A percentile compares a stretch with the other conserved stretches of the same genome.
These are phyloP conservation scores for Globisporangium rhizosaccharum DNA, from an alignment of 352 stramenopile genomes.

Conservation along the genomic window DNA sequence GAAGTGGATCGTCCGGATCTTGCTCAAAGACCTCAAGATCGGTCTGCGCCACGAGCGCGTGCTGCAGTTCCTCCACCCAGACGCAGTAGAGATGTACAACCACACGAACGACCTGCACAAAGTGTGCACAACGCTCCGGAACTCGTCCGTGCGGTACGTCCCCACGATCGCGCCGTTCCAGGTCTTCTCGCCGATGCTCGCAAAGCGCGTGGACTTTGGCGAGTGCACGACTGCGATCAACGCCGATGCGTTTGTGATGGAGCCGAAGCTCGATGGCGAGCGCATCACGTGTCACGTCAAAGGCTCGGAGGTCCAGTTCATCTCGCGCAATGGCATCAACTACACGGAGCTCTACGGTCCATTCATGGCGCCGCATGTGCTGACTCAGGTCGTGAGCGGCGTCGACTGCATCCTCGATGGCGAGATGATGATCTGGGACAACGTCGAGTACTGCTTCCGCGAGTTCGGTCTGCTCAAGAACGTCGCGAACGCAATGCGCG, in stretches of 20 bases:
- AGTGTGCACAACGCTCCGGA: conserved; percentile 65
- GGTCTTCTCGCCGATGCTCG: conserved; percentile 83
- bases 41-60: conserved; percentile 76
- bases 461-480: conserved; percentile 83
- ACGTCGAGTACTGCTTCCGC: conserved; percentile 59
- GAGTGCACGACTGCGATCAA: conserved; percentile 72
- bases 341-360: conserved; percentile 72
- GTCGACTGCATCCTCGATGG: conserved; percentile 79
- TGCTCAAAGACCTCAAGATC: conserved; percentile 87
- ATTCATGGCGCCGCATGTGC: conserved; percentile 51
- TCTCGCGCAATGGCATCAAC: conserved; percentile 82
- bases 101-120: conserved; percentile 81
- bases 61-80: conserved; percentile 73
- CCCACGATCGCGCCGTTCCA: conserved; percentile 76
- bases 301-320: conserved; percentile 61
- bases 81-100: conserved; percentile 85
- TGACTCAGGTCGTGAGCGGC: conserved; percentile 47
- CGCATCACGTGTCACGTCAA: conserved; percentile 78
- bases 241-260: conserved; percentile 69
- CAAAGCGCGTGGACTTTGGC: conserved; percentile 82
- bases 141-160: conserved; percentile 78
- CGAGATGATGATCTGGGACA: conserved; percentile 89
- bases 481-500: conserved; percentile 55
- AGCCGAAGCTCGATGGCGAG: conserved; percentile 83
- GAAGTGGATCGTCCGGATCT: conserved; percentile 79